phyloP scores from a whole-genome alignment of 169 alveolate genomes.

The Plasmodium billcollinsi region DNA sequence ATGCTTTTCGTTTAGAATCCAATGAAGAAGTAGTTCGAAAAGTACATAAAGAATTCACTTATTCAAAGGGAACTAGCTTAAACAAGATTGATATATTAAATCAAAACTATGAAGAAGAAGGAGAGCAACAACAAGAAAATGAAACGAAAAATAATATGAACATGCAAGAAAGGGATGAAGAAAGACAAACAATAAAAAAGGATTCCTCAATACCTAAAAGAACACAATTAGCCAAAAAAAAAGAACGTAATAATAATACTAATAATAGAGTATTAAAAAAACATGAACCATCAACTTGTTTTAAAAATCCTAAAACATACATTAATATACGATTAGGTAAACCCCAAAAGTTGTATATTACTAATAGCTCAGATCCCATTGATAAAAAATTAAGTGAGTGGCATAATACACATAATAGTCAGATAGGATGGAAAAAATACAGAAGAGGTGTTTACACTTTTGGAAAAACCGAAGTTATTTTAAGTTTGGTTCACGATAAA shows the following conservation, averaged over 20 bases:
- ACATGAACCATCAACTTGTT: slow-evolving; percentile 64
- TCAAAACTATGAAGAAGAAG: slow-evolving; percentile 10
- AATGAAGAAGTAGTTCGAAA: not conserved
- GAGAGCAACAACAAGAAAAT: not conserved
- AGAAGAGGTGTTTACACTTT: slow-evolving; percentile 72
- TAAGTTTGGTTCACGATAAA: slow-evolving; percentile 64
- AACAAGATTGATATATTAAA: not conserved
- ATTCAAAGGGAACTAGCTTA: not conserved
- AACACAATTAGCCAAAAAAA: slow-evolving; percentile 38
- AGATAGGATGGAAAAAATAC: slow-evolving; percentile 58
- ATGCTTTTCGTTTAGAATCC: not conserved
- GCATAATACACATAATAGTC: slow-evolving; percentile 76
- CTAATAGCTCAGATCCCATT: slow-evolving; percentile 75
- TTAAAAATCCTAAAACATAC: slow-evolving; percentile 61
- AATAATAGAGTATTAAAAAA: slow-evolving; percentile 14
- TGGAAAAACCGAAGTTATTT: slow-evolving; percentile 68
- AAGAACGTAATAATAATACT: not conserved
- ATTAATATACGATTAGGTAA: slow-evolving; percentile 75
- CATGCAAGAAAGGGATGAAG: not conserved
- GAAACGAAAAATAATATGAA: not conserved
- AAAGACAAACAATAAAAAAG: not conserved
- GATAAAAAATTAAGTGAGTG: slow-evolving; percentile 73
- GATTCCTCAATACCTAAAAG: slow-evolving; percentile 15
- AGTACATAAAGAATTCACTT: not conserved
- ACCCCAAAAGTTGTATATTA: slow-evolving; percentile 52